A percentile compares a stretch with the other conserved stretches of the same genome.
Conservation (phyloP, 352 stramenopile genomes). For the Phytophthora quininea region DNA sequence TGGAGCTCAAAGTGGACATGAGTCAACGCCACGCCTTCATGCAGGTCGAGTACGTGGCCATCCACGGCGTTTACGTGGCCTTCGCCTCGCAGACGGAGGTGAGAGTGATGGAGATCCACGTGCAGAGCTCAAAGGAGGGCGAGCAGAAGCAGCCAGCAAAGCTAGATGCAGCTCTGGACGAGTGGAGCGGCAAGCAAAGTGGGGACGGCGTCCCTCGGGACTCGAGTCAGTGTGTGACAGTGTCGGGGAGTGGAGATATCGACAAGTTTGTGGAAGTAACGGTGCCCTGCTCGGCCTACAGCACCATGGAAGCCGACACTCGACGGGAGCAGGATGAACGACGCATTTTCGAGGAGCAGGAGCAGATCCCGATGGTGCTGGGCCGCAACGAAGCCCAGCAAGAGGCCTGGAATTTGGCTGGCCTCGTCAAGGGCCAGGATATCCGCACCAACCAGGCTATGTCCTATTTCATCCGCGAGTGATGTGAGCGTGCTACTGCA, state of each 20-base stretch:
- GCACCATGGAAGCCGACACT: conserved; percentile 49
- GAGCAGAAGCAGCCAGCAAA: conserved; percentile 8
- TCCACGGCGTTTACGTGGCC: conserved; percentile 80
- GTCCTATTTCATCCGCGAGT: conserved; percentile 69
- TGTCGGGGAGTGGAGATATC: conserved; percentile 45
- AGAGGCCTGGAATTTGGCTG: conserved; percentile 75
- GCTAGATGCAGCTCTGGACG: conserved; percentile 14
- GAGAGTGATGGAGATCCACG: conserved; percentile 84
- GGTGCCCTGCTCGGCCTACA: conserved; percentile 62
- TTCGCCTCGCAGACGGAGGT: conserved; percentile 80
- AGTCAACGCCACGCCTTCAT: conserved; percentile 70
- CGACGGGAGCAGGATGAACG: conserved; percentile 56
- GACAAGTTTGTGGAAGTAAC: conserved; percentile 60
- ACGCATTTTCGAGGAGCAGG: conserved; percentile 58
- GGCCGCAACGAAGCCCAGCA: conserved; percentile 76
- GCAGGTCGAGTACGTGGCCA: conserved; percentile 79
- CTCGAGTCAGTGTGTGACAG: conserved; percentile 46
- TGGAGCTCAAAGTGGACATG: conserved; percentile 87
- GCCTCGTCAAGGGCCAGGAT: conserved; percentile 74
- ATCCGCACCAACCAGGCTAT: conserved; percentile 84
- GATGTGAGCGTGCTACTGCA: conserved; percentile 77
- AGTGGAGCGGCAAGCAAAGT: conserved; percentile 8
- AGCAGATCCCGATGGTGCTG: conserved; percentile 66
- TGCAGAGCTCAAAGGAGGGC: conserved; percentile 51
- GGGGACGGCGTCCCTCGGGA: conserved; percentile 44